phyloP scores from a whole-genome alignment of 805 yeast species.

The Metschnikowia cubensis region DNA sequence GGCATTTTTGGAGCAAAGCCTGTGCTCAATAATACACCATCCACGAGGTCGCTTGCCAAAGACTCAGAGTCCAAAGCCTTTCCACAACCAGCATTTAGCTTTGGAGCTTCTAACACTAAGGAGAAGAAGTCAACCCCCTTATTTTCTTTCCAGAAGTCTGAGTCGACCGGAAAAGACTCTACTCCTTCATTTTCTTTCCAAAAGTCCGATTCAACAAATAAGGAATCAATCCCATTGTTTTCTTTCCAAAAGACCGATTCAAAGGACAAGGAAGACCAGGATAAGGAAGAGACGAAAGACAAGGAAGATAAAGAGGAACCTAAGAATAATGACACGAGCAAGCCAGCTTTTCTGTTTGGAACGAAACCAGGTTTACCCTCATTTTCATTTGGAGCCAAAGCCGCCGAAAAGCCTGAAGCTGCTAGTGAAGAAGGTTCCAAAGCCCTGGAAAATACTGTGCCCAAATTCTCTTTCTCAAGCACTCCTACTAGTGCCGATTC shows the following conservation, averaged over 20 bases:
- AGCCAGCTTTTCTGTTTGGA: background rate
- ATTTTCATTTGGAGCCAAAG: background rate
- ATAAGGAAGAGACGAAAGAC: background rate
- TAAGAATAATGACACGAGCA: background rate
- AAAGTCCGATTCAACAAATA: background rate
- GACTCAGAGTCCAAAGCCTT: background rate
- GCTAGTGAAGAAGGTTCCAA: background rate
- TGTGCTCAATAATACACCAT: background rate
- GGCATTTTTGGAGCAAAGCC: constrained; percentile 1
- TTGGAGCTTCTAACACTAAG: background rate
- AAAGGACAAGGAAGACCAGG: background rate
- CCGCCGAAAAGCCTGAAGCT: background rate
- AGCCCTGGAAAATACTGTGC: background rate
- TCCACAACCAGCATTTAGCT: background rate
- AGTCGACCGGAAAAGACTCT: background rate
- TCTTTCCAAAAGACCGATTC: background rate
- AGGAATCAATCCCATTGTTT: background rate
- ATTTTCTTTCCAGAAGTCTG: background rate
- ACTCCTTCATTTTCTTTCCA: background rate
- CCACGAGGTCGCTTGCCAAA: background rate
- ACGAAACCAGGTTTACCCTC: background rate
- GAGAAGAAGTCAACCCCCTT: background rate
- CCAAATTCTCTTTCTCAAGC: background rate
- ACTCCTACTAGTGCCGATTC: background rate
- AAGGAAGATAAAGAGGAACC: background rate